Evolutionary conservation across 129 eudicot species (phyloP).

Genomic region (Flaveria brownii): DNA sequence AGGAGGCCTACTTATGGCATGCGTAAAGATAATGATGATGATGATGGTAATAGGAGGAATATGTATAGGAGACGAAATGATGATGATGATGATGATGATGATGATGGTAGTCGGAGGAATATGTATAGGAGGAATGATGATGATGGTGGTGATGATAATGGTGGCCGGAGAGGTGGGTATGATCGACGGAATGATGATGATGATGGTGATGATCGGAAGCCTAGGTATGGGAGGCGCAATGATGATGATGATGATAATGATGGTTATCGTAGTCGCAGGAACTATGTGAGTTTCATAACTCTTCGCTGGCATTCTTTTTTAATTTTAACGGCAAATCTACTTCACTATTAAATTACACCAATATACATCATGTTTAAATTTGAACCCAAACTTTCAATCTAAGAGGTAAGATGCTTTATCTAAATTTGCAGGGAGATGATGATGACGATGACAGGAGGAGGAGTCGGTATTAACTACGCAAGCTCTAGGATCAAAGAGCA

Average conservation of each 20-base stretch:
- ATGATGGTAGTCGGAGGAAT: slow-evolving; percentile 20
- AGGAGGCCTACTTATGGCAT: background rate
- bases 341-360: too few species aligned
- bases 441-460: slow-evolving; percentile 25
- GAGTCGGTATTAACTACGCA: slow-evolving; percentile 11
- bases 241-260: slow-evolving; percentile 28
- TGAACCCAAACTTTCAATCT: too few species aligned
- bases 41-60: slow-evolving; percentile 16
- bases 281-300: slow-evolving; percentile 46
- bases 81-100: slow-evolving; percentile 19
- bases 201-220: slow-evolving; percentile 16
- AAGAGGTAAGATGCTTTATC: too few species aligned
- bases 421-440: slow-evolving; percentile 29
- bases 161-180: slow-evolving; percentile 19
- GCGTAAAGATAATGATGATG: slow-evolving; percentile 15
- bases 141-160: slow-evolving; percentile 23
- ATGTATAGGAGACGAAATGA: slow-evolving; percentile 32
- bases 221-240: slow-evolving; percentile 33
- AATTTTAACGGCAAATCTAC: too few species aligned
- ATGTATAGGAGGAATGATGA: slow-evolving; percentile 31
- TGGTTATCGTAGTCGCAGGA: slow-evolving; percentile 56
- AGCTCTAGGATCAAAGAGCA: slow-evolving; percentile 12
- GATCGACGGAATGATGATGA: slow-evolving; percentile 38
- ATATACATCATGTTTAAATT: too few species aligned
- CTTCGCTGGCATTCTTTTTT: too few species aligned